These are phyloP conservation scores for Alisma plantagoaquatica DNA, from an alignment of 106 monocot genomes.

Conservation along the genomic window DNA sequence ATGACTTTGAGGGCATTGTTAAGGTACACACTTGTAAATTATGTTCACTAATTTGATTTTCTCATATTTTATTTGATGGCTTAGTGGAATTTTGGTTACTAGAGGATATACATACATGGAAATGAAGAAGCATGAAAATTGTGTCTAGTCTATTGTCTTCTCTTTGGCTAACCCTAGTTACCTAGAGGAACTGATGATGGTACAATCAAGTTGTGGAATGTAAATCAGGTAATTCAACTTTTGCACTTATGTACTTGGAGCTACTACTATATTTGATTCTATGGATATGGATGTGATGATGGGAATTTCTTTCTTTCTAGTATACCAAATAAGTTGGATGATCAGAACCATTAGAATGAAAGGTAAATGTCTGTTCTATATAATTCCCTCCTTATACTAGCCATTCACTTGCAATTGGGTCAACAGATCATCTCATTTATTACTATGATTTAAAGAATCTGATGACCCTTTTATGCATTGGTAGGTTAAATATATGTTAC, in stretches of 20 bases:
- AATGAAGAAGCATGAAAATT: conserved; percentile 86
- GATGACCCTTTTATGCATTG: conserved; percentile 48
- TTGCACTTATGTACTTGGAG: conserved; percentile 80
- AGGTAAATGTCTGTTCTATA: conserved; percentile 89
- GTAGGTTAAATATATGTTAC: conserved; percentile 45
- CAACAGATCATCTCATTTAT: conserved; percentile 85
- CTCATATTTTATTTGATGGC: not conserved
- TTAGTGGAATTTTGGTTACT: conserved; percentile 24
- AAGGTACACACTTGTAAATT: conserved; percentile 36
- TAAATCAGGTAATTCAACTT: conserved; percentile 97
- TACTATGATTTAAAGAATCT: conserved; percentile 71
- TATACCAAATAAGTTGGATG: conserved; percentile 79
- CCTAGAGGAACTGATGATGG: conserved; percentile 97
- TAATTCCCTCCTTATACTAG: conserved; percentile 79
- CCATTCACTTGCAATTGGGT: conserved; percentile 63
- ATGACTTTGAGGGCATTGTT: conserved; percentile 93
- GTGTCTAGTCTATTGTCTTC: conserved; percentile 89
- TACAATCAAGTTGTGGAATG: conserved; percentile 93
- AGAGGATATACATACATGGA: conserved; percentile 56
- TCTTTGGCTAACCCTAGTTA: conserved; percentile 69
- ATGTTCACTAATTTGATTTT: not conserved
- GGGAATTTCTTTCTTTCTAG: conserved; percentile 6
- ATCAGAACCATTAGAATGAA: conserved; percentile 72
- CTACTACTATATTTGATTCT: not conserved
- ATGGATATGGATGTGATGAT: not conserved